Evolutionary conservation across 129 eudicot species (phyloP), one percentile per base, ranked within the genome.

Genomic region (Calendula officinalis): DNA sequence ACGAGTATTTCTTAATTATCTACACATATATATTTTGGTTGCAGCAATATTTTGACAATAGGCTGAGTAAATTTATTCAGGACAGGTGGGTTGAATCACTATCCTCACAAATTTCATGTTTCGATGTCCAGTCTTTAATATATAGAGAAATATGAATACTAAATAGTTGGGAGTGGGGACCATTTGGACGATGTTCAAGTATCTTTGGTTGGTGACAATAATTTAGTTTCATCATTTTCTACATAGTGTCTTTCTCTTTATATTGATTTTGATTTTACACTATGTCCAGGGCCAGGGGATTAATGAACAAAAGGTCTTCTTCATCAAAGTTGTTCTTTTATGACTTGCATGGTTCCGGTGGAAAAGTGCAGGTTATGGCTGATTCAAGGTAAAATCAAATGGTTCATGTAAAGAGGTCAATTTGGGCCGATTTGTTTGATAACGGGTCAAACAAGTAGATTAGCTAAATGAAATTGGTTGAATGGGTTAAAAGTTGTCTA

Each of bases 11-110:
- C 51, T 4, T 43, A 1, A 49, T 56, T 55, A 30, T 42, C 55
- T 42, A 46, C 52, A 35, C 37, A 30, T 56, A 17, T 56, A n/a
- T 12, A 52, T 51, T 59, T 33, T 69, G 38, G 16, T 27, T 75
- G 91, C 95, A 91, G 95, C 95, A 91, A 88, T 91, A 91, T 66
- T 81, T 70, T 75, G 96, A 84, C 53, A 87, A 88, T 53, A 70
- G 98, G 73, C 79, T 83, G 78, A 88, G 68, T 75, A 60, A 78
- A 48, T 94, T 91, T 44, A 83, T 88, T 42, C 83, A 67, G 45
- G 84, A 76, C 64, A 60, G 75, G 81, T 53, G 98, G 98, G 48
- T 42, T 32, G 5, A 85, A 91, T 66, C 96, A 96, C 2, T 91
- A 91, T 62, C 98, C 96, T 32, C 98, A 91, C 86, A 91, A 91